phyloP scores from a whole-genome alignment of 768 basidiomycete genomes.

The Clitopilus passeckerianus region DNA sequence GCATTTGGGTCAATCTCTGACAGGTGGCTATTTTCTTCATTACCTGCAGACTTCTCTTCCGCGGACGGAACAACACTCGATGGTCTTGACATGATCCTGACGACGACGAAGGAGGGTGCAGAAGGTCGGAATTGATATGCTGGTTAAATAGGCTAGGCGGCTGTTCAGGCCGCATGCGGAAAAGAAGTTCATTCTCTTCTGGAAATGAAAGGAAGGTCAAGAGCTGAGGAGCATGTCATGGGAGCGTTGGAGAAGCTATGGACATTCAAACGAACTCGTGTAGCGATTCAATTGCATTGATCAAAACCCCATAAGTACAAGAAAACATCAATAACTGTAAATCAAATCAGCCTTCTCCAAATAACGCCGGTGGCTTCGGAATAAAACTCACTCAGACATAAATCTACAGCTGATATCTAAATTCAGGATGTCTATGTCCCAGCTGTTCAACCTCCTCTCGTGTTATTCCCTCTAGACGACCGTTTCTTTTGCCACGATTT shows the following conservation, averaged over 20 bases:
- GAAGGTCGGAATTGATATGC: background rate
- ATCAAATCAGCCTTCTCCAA: background rate
- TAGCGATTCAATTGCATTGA: too few relatives aligned
- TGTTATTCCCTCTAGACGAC: constrained; percentile 29
- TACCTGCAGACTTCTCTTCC: background rate
- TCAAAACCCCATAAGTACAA: too few relatives aligned
- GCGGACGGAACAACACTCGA: background rate
- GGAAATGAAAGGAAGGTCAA: too few relatives aligned
- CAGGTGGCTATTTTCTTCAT: background rate
- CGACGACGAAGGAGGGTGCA: background rate
- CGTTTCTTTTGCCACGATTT: constrained; percentile 30
- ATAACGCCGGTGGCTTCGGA: background rate
- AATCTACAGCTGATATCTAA: constrained; percentile 31
- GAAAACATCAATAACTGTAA: background rate
- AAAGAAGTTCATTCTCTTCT: too few relatives aligned
- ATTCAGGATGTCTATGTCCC: constrained; percentile 34
- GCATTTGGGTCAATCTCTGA: constrained; percentile 17
- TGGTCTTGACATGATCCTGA: background rate
- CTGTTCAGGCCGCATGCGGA: too few relatives aligned
- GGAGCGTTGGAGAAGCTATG: too few relatives aligned
- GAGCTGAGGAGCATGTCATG: too few relatives aligned
- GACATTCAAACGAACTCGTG: too few relatives aligned
- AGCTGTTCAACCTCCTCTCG: constrained; percentile 27
- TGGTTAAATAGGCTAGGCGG: background rate
- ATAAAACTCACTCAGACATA: background rate